Evolutionary conservation across 176 grass and related monocot genomes (phyloP).

Genomic region (Aegilops bicornis): DNA sequence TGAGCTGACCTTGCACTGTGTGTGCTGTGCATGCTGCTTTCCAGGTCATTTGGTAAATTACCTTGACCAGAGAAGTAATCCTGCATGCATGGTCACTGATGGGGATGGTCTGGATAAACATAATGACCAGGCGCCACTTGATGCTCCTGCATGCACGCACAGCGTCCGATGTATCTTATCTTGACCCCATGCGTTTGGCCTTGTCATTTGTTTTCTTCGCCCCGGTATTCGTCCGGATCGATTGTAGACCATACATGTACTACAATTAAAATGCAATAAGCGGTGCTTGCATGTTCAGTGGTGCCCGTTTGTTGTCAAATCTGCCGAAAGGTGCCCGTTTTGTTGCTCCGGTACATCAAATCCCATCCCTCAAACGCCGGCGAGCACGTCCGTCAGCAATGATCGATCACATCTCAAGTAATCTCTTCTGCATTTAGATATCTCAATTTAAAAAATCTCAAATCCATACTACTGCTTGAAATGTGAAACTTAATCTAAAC

Average conservation of each 20-base stretch:
- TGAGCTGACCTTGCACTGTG: background rate
- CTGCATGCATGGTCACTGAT: background rate
- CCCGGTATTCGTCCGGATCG: background rate
- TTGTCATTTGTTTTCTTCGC: background rate
- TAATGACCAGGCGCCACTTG: conserved; percentile 20
- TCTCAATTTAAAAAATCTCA: too few relatives aligned
- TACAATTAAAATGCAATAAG: too few relatives aligned
- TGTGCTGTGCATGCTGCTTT: background rate
- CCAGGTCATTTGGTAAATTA: background rate
- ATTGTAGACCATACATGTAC: background rate
- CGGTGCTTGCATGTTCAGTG: background rate
- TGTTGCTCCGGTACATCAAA: too few relatives aligned
- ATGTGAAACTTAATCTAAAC: too few relatives aligned
- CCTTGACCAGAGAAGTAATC: background rate
- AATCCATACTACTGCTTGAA: too few relatives aligned
- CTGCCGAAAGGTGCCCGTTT: background rate
- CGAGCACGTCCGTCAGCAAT: too few relatives aligned
- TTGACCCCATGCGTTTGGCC: background rate
- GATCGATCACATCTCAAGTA: too few relatives aligned
- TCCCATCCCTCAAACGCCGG: too few relatives aligned
- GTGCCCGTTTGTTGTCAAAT: background rate
- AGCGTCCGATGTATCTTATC: background rate
- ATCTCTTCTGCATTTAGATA: too few relatives aligned
- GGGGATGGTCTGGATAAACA: background rate
- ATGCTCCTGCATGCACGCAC: background rate